Base-by-base conservation (phyloP, 2,329 filamentous ascomycete genomes). In the Fusarium sp. region DNA sequence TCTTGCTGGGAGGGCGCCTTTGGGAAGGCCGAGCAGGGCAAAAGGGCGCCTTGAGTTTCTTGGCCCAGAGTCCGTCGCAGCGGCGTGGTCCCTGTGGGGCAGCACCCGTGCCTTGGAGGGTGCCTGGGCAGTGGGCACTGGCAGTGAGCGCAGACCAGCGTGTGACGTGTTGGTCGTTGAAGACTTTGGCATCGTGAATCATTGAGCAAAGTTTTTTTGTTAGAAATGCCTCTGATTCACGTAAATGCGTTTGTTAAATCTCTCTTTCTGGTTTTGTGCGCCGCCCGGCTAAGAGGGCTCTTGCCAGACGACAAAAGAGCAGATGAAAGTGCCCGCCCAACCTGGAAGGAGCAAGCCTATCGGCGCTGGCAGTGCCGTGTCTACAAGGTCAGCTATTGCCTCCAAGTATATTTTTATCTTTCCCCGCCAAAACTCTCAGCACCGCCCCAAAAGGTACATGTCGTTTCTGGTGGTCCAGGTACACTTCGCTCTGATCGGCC, bases 1-100 rank as follows among this genome's bases (percentile, higher is more conserved):
- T 34, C 23, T 8, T 20, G 51, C 54, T 40, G 51, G 64, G 29
- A 53, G 36, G 33, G 36, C 58, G 57, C 33, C 50, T 63, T 59
- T 67, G 59, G 56, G 38, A 50, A 62, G 44, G 11, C 64, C 57
- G 50, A 68, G 68, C 46, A 62, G 71, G 65, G 65, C 51, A 64
- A 60, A 62, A 29, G 54, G 57, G 63, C 58, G 38, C 55, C 27
- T 53, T 34, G 23, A 36, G 62, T 42, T 57, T 62, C 59, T 62
- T 62, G 59, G 59, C 53, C 53, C 42, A 14, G 36, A 46, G 36
- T 42, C 36, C 53, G 34, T 46, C 58, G 23, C 57, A 25, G 57
- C 46, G 57, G 33, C 57, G 27, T 61, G 27, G 51, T 16, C 23
- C 33, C 42, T 57, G 59, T 62, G 59, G 59, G 51, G 59, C 27